Evolutionary conservation across 768 basidiomycete species (phyloP).

Genomic region (Termitomyces sp.): DNA sequence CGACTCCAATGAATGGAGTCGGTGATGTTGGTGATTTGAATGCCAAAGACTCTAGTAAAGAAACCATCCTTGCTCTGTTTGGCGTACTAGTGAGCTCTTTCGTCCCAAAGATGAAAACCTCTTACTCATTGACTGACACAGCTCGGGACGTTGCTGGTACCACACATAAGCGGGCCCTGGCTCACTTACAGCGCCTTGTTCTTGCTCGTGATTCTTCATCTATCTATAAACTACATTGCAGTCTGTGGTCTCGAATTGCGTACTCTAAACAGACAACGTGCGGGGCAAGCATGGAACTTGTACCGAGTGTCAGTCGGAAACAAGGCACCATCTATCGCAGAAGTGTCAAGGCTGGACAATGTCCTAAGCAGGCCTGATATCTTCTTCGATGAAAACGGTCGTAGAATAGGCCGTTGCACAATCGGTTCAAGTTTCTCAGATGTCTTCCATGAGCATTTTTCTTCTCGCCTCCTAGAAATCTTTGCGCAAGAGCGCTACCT

Average conservation of each 20-base stretch:
- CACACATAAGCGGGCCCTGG: conserved; percentile 41
- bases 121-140: conserved; percentile 17
- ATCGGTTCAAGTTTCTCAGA: conserved; percentile 44
- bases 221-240: conserved; percentile 54
- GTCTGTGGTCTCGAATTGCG: conserved; percentile 54
- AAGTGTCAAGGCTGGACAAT: conserved; percentile 37
- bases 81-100: conserved; percentile 57
- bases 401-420: conserved; percentile 37
- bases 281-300: conserved; percentile 44
- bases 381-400: conserved; percentile 33
- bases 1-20: conserved; percentile 40
- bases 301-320: conserved; percentile 24
- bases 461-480: conserved; percentile 28
- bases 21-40: conserved; percentile 70
- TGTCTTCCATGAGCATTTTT: conserved; percentile 23
- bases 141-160: conserved; percentile 58
- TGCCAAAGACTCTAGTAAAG: conserved; percentile 69
- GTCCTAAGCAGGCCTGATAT: conserved; percentile 36
- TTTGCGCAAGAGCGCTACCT: conserved; percentile 46
- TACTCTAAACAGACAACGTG: conserved; percentile 56
- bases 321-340: conserved; percentile 25
- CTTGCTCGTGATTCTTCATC: conserved; percentile 47
- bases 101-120: background rate
- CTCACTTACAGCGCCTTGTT: conserved; percentile 49
- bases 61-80: conserved; percentile 61